Percentiles rank a stretch among this genome's conserved stretches.
These are phyloP conservation scores for Penicillium riverlandense DNA, from an alignment of 495 filamentous ascomycete species.

Conservation along the genomic window DNA sequence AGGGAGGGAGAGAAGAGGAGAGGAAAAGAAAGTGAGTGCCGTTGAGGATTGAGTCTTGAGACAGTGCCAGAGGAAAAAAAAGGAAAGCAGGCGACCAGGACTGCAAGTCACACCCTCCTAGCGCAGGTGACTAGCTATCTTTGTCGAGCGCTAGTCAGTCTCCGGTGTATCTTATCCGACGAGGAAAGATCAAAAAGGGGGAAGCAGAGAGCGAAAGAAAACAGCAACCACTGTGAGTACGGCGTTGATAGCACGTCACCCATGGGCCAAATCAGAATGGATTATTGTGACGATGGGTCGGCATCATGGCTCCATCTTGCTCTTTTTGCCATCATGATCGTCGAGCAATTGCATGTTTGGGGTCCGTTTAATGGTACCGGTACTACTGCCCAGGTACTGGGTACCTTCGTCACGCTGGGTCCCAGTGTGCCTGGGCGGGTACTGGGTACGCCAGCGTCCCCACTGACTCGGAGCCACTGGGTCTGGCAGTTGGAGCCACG, in stretches of 20 bases:
- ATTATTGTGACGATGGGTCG: neutral
- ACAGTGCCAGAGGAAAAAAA: constrained; percentile 1
- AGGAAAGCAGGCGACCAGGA: neutral
- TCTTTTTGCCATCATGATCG: neutral
- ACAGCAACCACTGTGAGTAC: neutral
- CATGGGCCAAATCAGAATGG: neutral
- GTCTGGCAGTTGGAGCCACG: constrained; percentile 25
- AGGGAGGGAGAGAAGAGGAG: constrained; percentile 2
- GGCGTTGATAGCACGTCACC: neutral
- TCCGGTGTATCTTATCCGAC: no score
- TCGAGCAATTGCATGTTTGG: neutral
- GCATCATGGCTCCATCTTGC: neutral
- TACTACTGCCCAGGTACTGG: neutral
- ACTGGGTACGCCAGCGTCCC: no score
- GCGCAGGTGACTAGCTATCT: no score
- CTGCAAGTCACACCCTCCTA: no score
- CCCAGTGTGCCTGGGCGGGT: no score
- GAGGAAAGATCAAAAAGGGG: constrained; percentile 1
- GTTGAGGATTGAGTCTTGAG: neutral
- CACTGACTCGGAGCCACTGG: constrained; percentile 3
- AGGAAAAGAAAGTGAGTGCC: neutral
- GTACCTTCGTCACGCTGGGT: no score
- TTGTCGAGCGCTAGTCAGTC: neutral
- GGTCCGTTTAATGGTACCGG: neutral
- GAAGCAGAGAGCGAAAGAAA: neutral